phyloP scores from a whole-genome alignment of 768 basidiomycete genomes.

The Lactarius pseudohatsudake region DNA sequence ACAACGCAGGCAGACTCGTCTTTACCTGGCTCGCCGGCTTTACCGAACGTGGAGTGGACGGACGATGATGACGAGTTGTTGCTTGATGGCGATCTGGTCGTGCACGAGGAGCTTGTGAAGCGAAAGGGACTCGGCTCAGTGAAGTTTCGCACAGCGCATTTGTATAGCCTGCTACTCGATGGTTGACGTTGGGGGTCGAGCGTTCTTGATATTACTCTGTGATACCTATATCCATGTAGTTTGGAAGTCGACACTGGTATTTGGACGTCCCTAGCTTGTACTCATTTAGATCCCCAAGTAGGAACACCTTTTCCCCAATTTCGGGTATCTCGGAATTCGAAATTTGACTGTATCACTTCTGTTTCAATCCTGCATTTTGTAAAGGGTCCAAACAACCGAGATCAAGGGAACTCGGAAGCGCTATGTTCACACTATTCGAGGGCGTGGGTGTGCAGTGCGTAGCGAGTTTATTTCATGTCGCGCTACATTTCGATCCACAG shows the following conservation, averaged over 20 bases:
- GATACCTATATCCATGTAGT: not conserved
- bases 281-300: not conserved
- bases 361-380: not conserved
- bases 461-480: not conserved
- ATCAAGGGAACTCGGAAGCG: not conserved
- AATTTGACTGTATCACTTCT: not conserved
- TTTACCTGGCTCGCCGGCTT: not conserved
- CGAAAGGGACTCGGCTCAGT: conserved; percentile 20
- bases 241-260: not conserved
- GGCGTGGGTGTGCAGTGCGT: not conserved
- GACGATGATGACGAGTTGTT: conserved; percentile 22
- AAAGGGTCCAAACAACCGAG: not conserved
- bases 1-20: not conserved
- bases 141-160: conserved; percentile 24
- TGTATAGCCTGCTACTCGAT: conserved; percentile 19
- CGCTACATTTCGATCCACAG: not conserved
- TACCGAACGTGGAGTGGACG: conserved; percentile 12
- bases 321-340: not conserved
- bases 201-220: not conserved
- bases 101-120: conserved; percentile 15
- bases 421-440: not conserved
- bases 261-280: not conserved
- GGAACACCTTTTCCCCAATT: not conserved
- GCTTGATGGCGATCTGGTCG: conserved; percentile 18
- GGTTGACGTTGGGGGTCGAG: not conserved